These are phyloP conservation scores for Phalaenopsis aphrodite DNA, from an alignment of 106 monocot genomes.

Conservation along the genomic window DNA sequence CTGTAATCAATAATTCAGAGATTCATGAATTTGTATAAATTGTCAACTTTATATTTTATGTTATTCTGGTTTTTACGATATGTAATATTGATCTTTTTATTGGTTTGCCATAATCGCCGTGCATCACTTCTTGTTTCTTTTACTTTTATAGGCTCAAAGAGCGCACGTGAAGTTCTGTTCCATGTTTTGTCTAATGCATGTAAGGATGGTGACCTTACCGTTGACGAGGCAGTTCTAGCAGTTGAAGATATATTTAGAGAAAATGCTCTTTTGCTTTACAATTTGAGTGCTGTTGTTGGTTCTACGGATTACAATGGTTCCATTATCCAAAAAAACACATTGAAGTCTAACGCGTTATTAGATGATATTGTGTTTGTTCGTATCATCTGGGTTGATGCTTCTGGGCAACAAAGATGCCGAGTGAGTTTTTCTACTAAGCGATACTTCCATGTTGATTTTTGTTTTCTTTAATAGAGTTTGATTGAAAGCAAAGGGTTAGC, in stretches of 20 bases:
- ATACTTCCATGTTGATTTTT: background rate
- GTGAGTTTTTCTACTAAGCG: slow-evolving; percentile 20
- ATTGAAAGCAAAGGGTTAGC: background rate
- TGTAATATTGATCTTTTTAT: background rate
- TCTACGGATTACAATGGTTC: slow-evolving; percentile 19
- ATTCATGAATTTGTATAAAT: background rate
- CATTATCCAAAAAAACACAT: background rate
- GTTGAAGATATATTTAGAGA: slow-evolving; percentile 61
- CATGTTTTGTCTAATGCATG: slow-evolving; percentile 65
- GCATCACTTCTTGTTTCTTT: background rate
- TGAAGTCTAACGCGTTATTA: slow-evolving; percentile 5
- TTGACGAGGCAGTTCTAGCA: slow-evolving; percentile 75
- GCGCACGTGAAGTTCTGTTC: slow-evolving; percentile 75
- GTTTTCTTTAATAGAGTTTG: background rate
- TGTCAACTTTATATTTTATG: background rate
- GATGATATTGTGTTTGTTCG: slow-evolving; percentile 61
- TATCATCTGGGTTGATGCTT: slow-evolving; percentile 73
- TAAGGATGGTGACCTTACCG: slow-evolving; percentile 81
- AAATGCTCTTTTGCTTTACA: slow-evolving; percentile 68
- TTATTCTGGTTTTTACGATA: background rate
- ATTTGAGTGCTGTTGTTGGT: slow-evolving; percentile 36
- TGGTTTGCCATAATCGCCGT: background rate
- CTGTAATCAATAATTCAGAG: background rate
- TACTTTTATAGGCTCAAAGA: slow-evolving; percentile 54
- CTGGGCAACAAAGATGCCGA: slow-evolving; percentile 87